Evolutionary conservation across 352 stramenopile genomes (phyloP).

Genomic region (Pythium sukuiense): DNA sequence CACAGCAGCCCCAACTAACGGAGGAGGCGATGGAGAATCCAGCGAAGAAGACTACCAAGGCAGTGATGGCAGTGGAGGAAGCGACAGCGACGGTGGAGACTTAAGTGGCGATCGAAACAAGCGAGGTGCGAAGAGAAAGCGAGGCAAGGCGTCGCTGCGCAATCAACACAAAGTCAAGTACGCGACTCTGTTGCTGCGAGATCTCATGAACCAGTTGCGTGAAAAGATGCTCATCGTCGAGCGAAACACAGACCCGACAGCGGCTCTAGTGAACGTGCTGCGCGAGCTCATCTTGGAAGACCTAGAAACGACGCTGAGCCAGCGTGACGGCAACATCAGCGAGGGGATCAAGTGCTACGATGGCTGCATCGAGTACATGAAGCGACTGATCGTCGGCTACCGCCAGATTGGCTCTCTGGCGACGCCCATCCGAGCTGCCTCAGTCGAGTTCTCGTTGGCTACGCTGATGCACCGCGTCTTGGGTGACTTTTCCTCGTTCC

Average conservation of each 20-base stretch:
- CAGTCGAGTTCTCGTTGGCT: slow-evolving; percentile 53
- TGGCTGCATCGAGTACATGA: slow-evolving; percentile 47
- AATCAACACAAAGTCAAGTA: slow-evolving; percentile 16
- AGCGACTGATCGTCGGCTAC: slow-evolving; percentile 34
- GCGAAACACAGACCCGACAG: slow-evolving; percentile 14
- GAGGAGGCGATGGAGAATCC: not conserved
- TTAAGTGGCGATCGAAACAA: not conserved
- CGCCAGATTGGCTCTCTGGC: slow-evolving; percentile 9
- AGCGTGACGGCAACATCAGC: slow-evolving; percentile 19
- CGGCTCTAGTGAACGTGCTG: slow-evolving; percentile 6
- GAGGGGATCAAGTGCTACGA: slow-evolving; percentile 38
- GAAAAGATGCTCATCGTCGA: slow-evolving; percentile 12
- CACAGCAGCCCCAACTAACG: not conserved
- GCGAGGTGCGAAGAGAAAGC: slow-evolving; percentile 3
- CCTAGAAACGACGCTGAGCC: slow-evolving; percentile 6
- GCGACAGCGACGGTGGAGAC: slow-evolving; percentile 1
- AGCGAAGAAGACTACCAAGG: slow-evolving; percentile 18
- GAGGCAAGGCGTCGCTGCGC: not conserved
- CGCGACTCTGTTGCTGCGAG: slow-evolving; percentile 10
- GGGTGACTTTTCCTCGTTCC: slow-evolving; percentile 4
- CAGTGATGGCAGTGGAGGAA: not conserved
- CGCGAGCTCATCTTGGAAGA: slow-evolving; percentile 22
- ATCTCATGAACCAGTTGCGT: slow-evolving; percentile 18
- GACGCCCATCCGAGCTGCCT: slow-evolving; percentile 21
- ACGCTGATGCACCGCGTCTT: slow-evolving; percentile 48